Conservation (phyloP, 1,284 basidiomycete species). For the Leccinum subfulvum region DNA sequence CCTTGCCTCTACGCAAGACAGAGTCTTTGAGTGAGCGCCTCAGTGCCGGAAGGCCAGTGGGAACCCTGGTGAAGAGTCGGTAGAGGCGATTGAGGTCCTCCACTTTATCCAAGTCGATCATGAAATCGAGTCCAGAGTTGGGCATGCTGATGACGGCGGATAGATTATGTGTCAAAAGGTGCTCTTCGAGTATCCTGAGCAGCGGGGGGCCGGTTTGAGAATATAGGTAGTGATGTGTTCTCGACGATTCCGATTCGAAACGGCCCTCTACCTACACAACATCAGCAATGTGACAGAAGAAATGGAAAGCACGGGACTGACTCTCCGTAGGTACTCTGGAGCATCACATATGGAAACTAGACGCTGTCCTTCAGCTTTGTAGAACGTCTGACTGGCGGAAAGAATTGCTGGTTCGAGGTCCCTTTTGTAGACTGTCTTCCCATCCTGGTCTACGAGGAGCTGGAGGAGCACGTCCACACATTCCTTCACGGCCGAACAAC, state of each 20-base stretch:
- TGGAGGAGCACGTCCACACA: conserved; percentile 86
- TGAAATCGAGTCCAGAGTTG: conserved; percentile 82
- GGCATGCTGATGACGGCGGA: conserved; percentile 75
- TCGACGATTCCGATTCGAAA: conserved; percentile 81
- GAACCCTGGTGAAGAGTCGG: conserved; percentile 73
- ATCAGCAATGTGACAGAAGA: conserved; percentile 13
- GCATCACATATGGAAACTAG: conserved; percentile 79
- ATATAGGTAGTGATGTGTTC: conserved; percentile 89
- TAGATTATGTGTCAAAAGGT: conserved; percentile 81
- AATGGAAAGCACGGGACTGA: conserved; percentile 39
- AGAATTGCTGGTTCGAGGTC: conserved; percentile 88
- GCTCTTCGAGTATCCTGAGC: conserved; percentile 73
- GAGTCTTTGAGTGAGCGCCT: conserved; percentile 75
- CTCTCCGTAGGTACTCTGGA: conserved; percentile 78
- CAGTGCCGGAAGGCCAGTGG: conserved; percentile 66
- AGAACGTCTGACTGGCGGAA: conserved; percentile 78
- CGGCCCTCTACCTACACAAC: conserved; percentile 75
- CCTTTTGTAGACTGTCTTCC: conserved; percentile 74
- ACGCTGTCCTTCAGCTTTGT: conserved; percentile 71
- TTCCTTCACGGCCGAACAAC: conserved; percentile 87
- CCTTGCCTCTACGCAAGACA: conserved; percentile 74
- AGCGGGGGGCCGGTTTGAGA: conserved; percentile 72
- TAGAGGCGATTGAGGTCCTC: conserved; percentile 83
- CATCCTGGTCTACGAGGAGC: conserved; percentile 53
- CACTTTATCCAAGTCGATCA: conserved; percentile 83